A percentile compares a stretch with the other conserved stretches of the same genome.
Conservation (phyloP, 2,329 filamentous ascomycete genomes). For the Alternaria conjuncta region DNA sequence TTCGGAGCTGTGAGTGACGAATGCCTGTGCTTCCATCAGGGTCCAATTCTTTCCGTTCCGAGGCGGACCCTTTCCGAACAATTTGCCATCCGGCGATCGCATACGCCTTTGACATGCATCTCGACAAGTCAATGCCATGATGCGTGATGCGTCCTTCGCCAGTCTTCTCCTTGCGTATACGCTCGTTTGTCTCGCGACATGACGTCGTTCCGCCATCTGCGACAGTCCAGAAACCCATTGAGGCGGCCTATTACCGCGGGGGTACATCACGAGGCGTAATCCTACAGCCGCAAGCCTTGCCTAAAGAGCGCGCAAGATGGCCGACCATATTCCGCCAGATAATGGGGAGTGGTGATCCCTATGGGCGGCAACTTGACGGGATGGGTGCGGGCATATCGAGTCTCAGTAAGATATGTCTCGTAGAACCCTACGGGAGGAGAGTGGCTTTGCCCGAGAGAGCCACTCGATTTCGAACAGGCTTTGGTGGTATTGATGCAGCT, state of each 20-base stretch:
- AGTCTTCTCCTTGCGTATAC: conserved; percentile 21
- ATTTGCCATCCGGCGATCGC: not conserved
- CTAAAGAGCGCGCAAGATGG: conserved; percentile 56
- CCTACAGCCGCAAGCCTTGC: conserved; percentile 61
- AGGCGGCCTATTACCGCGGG: conserved; percentile 68
- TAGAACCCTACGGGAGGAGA: conserved; percentile 51
- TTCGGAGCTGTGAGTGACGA: conserved; percentile 13
- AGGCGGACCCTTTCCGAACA: conserved; percentile 21
- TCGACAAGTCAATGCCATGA: conserved; percentile 16
- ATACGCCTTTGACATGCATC: not conserved
- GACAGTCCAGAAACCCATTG: conserved; percentile 26
- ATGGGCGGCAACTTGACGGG: conserved; percentile 74
- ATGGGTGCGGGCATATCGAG: conserved; percentile 73
- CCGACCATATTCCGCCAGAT: conserved; percentile 60
- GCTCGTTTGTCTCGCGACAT: conserved; percentile 14
- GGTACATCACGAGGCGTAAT: conserved; percentile 74
- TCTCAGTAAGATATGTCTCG: conserved; percentile 73
- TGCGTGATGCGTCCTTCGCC: conserved; percentile 32
- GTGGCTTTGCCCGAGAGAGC: not conserved
- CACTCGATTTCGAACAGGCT: conserved; percentile 12
- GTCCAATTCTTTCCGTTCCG: conserved; percentile 24
- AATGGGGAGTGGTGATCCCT: conserved; percentile 70
- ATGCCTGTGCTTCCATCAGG: conserved; percentile 13
- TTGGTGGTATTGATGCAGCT: conserved; percentile 18
- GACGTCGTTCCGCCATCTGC: conserved; percentile 8